Conservation (phyloP, 2,329 filamentous ascomycete genomes). For the Amauroascus niger region DNA sequence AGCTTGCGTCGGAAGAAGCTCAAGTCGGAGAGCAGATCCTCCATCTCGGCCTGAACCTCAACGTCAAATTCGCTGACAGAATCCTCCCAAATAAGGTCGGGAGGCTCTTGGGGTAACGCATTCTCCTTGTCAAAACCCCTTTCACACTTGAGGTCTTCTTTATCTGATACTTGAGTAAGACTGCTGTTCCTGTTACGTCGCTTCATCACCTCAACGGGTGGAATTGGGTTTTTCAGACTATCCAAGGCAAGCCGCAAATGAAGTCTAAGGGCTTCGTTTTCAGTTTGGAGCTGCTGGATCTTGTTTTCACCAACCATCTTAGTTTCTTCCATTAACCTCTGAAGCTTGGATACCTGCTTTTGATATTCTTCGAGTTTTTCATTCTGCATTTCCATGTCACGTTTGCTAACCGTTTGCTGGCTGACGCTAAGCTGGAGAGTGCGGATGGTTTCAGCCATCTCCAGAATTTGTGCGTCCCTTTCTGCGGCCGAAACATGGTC, state of each 20-base stretch:
- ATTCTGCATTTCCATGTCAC: constrained; percentile 63
- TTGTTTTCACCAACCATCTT: constrained; percentile 85
- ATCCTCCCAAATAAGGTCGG: constrained; percentile 25
- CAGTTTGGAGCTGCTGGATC: constrained; percentile 76
- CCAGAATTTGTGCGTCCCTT: constrained; percentile 82
- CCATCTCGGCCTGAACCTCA: constrained; percentile 74
- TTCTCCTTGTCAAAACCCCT: constrained; percentile 32
- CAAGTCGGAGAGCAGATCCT: constrained; percentile 70
- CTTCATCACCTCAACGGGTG: constrained; percentile 35
- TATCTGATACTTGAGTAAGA: constrained; percentile 31
- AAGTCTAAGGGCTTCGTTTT: constrained; percentile 80
- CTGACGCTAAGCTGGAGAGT: constrained; percentile 65
- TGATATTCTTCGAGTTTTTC: constrained; percentile 92
- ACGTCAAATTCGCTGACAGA: constrained; percentile 36
- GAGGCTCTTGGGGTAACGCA: constrained; percentile 23
- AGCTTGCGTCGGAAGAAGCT: constrained; percentile 76
- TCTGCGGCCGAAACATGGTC: constrained; percentile 86
- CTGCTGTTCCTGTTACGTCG: constrained; percentile 26
- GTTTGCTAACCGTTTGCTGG: constrained; percentile 57
- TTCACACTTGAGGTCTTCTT: constrained; percentile 52
- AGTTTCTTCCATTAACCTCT: constrained; percentile 91
- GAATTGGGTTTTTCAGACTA: constrained; percentile 85
- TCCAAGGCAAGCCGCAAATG: constrained; percentile 80
- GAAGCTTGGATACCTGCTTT: constrained; percentile 76
- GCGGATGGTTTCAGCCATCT: constrained; percentile 94